phyloP scores from a whole-genome alignment of 306 rosid species.

The Mucuna pruriens region DNA sequence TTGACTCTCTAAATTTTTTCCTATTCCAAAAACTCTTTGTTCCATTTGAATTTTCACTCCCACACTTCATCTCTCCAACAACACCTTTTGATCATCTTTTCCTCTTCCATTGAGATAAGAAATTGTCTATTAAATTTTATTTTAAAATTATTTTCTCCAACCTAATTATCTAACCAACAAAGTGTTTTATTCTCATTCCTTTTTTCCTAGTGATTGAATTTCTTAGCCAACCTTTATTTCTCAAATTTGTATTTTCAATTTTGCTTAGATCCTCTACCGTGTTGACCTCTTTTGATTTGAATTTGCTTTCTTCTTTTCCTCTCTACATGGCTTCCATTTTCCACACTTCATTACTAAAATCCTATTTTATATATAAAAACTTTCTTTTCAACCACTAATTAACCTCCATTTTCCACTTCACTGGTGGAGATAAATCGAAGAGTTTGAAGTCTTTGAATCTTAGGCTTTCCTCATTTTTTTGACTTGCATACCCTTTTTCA shows the following conservation, averaged over 20 bases:
- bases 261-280: background rate
- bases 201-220: background rate
- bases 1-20: too few species aligned
- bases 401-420: background rate
- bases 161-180: background rate
- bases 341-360: background rate
- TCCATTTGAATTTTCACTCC: background rate
- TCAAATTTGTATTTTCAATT: background rate
- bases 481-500: background rate
- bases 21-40: background rate
- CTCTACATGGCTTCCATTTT: background rate
- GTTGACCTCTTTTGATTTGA: background rate
- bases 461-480: background rate
- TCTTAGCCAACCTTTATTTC: background rate
- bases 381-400: background rate
- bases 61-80: background rate
- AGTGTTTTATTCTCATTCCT: background rate
- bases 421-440: background rate
- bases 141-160: too few species aligned
- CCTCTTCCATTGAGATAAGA: background rate
- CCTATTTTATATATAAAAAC: background rate
- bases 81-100: background rate
- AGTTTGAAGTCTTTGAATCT: background rate
- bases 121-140: background rate
- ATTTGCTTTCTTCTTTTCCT: background rate